Evolutionary conservation across 23 red algal species (phyloP).

Genomic region (Gracilaria caudata): DNA sequence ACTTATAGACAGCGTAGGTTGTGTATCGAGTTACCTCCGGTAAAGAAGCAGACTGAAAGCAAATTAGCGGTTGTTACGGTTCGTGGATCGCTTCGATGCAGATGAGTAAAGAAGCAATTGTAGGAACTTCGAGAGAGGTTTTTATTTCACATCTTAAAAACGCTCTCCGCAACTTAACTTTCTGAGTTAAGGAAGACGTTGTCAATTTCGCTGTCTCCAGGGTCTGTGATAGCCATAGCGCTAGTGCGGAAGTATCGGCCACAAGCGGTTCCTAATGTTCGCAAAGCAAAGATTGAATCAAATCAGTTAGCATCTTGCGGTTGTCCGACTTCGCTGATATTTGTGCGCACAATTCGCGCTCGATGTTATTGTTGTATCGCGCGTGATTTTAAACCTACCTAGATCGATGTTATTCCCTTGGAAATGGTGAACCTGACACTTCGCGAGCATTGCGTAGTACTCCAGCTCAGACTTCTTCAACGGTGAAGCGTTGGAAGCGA

Average conservation of each 20-base stretch:
- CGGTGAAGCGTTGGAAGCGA: conserved; percentile 85
- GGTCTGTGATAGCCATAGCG: conserved; percentile 87
- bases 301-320: not conserved
- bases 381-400: conserved; percentile 34
- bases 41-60: not conserved
- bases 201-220: conserved; percentile 97
- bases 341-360: not conserved
- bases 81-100: not conserved
- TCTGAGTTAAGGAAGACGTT: conserved; percentile 60
- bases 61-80: not conserved
- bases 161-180: not conserved
- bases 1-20: not conserved
- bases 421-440: conserved; percentile 94
- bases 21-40: not conserved
- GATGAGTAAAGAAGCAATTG: not conserved
- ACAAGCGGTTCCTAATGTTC: conserved; percentile 84
- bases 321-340: not conserved
- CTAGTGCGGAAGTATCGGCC: conserved; percentile 89
- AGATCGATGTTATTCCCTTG: conserved; percentile 90
- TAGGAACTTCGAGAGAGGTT: not conserved
- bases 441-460: conserved; percentile 99
- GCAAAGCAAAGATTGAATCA: not conserved
- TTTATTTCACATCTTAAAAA: conserved; percentile 14
- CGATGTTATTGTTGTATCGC: not conserved
- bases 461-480: conserved; percentile 92